These are phyloP conservation scores for Flaveria robusta DNA, from an alignment of 129 eudicot species.

Conservation along the genomic window DNA sequence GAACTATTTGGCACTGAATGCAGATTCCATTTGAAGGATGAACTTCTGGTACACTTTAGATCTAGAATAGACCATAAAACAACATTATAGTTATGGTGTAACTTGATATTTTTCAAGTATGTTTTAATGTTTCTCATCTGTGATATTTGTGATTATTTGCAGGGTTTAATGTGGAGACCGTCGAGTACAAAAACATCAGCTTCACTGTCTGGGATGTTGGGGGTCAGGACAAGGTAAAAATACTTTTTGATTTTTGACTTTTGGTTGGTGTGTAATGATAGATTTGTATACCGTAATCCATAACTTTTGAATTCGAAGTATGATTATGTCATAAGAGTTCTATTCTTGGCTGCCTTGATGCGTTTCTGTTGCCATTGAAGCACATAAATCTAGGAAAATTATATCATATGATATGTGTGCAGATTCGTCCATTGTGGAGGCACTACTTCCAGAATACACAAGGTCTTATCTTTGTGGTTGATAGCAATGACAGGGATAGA, in stretches of 20 bases:
- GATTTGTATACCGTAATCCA: background rate
- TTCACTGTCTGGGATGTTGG: slow-evolving; percentile 66
- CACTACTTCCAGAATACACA: slow-evolving; percentile 99
- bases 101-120: slow-evolving; percentile 9
- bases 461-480: slow-evolving; percentile 99
- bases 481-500: slow-evolving; percentile 99
- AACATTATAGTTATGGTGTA: background rate
- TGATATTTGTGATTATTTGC: slow-evolving; percentile 18
- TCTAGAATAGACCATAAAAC: slow-evolving; percentile 5
- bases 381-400: background rate
- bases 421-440: slow-evolving; percentile 99
- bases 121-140: slow-evolving; percentile 16
- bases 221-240: slow-evolving; percentile 59
- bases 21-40: background rate
- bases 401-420: slow-evolving; percentile 11
- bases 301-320: background rate
- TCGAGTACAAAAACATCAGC: slow-evolving; percentile 59
- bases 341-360: background rate
- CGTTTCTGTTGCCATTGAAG: background rate
- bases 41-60: background rate
- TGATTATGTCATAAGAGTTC: background rate
- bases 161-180: slow-evolving; percentile 63
- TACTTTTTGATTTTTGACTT: too few relatives aligned
- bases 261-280: background rate
- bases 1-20: background rate